phyloP scores from a whole-genome alignment of 768 basidiomycete genomes.

The Termitomyces titanicus region DNA sequence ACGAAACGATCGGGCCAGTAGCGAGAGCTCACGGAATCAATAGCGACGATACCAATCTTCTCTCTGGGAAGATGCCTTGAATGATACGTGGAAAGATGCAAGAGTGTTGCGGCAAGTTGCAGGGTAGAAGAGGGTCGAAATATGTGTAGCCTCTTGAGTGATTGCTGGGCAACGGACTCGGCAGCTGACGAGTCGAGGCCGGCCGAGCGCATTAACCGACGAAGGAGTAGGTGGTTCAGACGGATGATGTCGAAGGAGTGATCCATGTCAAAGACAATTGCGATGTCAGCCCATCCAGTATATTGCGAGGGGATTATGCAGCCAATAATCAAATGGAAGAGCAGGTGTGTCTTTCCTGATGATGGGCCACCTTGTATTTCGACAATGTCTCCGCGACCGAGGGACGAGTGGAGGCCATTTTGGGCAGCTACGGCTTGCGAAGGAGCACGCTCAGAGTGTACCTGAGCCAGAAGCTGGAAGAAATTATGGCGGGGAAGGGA shows the following conservation, averaged over 20 bases:
- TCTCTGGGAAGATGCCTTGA: slow-evolving; percentile 39
- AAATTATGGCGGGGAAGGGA: neutral
- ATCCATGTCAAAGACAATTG: slow-evolving; percentile 70
- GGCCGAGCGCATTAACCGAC: slow-evolving; percentile 27
- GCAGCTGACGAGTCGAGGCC: slow-evolving; percentile 19
- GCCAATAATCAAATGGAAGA: slow-evolving; percentile 58
- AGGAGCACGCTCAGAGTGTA: neutral
- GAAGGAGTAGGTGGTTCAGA: slow-evolving; percentile 48
- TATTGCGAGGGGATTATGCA: slow-evolving; percentile 50
- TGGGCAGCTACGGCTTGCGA: neutral
- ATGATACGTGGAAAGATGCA: slow-evolving; percentile 54
- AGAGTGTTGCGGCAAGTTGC: slow-evolving; percentile 68
- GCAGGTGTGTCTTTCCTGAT: slow-evolving; percentile 77
- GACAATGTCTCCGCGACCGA: slow-evolving; percentile 57
- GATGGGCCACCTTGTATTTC: slow-evolving; percentile 74
- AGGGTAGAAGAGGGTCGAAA: slow-evolving; percentile 65
- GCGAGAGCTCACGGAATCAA: slow-evolving; percentile 76
- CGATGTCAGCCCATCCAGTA: slow-evolving; percentile 62
- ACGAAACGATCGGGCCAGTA: slow-evolving; percentile 76
- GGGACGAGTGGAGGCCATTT: slow-evolving; percentile 3
- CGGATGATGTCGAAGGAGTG: slow-evolving; percentile 56
- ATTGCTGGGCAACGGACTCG: slow-evolving; percentile 29
- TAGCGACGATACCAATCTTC: slow-evolving; percentile 61
- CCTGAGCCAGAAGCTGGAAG: slow-evolving; percentile 7
- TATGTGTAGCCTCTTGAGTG: slow-evolving; percentile 57